phyloP scores from a whole-genome alignment of 2,329 filamentous ascomycete species.

The Didymella sp. region DNA sequence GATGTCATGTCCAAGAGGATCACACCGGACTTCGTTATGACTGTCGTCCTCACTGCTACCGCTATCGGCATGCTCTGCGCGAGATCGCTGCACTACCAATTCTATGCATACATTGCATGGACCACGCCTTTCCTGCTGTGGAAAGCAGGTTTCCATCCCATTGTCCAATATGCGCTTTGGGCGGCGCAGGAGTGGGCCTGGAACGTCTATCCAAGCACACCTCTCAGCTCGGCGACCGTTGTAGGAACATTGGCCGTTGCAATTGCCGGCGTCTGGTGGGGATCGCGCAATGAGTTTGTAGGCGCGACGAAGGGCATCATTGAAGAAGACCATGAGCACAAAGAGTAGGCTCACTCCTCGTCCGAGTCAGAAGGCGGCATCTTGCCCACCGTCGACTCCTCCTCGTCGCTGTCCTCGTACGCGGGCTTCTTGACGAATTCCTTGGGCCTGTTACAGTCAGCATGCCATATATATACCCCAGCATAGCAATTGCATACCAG shows the following conservation, averaged over 20 bases:
- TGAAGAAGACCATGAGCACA: constrained; percentile 41
- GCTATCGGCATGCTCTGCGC: constrained; percentile 84
- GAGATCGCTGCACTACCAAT: constrained; percentile 90
- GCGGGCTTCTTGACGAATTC: constrained; percentile 72
- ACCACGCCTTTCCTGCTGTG: constrained; percentile 86
- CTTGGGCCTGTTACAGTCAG: constrained; percentile 64
- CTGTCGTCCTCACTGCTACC: constrained; percentile 77
- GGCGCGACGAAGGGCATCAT: constrained; percentile 41
- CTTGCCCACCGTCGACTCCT: constrained; percentile 81
- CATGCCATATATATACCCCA: constrained; percentile 18
- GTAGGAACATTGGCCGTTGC: constrained; percentile 74
- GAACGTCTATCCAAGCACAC: constrained; percentile 90
- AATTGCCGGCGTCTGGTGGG: constrained; percentile 68
- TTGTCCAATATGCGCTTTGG: constrained; percentile 74
- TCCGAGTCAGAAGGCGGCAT: constrained; percentile 85
- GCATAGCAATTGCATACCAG: constrained; percentile 61
- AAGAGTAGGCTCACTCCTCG: constrained; percentile 57
- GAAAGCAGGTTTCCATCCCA: constrained; percentile 73
- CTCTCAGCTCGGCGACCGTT: constrained; percentile 68
- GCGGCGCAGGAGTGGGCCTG: constrained; percentile 86
- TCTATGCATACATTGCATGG: constrained; percentile 92
- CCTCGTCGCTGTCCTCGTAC: constrained; percentile 72
- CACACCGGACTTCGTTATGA: constrained; percentile 76
- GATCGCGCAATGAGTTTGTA: constrained; percentile 56
- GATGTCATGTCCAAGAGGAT: constrained; percentile 64